Evolutionary conservation across 2,329 filamentous ascomycete genomes (phyloP).

Genomic region (Leptographium procerum): DNA sequence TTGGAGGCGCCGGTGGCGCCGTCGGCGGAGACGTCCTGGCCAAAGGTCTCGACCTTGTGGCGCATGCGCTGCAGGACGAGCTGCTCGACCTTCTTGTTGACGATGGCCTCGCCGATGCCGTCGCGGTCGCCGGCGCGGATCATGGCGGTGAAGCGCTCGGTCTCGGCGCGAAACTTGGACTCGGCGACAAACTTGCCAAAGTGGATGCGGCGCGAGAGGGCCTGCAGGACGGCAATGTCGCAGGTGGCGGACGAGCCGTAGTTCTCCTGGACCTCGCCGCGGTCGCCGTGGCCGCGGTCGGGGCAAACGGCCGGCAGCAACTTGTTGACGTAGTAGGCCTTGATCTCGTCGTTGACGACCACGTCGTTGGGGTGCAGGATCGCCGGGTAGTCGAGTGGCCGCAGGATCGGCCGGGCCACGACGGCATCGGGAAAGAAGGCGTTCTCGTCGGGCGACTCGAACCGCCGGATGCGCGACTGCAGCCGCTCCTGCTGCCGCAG

Average conservation of each 20-base stretch:
- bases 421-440: constrained; percentile 85
- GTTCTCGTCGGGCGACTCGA: constrained; percentile 92
- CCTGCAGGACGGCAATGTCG: constrained; percentile 83
- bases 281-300: constrained; percentile 64
- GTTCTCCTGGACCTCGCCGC: constrained; percentile 82
- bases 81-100: constrained; percentile 76
- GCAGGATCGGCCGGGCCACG: constrained; percentile 63
- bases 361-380: constrained; percentile 84
- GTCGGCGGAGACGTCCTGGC: constrained; percentile 65
- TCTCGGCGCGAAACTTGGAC: constrained; percentile 79
- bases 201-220: constrained; percentile 81
- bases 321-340: constrained; percentile 67
- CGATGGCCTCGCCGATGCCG: constrained; percentile 83
- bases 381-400: constrained; percentile 74
- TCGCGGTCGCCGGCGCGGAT: constrained; percentile 71
- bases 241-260: constrained; percentile 87
- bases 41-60: constrained; percentile 87
- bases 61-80: constrained; percentile 79
- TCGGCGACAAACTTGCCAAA: constrained; percentile 99
- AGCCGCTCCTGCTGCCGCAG: constrained; percentile 80
- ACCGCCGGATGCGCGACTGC: constrained; percentile 87
- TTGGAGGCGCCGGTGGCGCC: constrained; percentile 34
- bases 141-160: constrained; percentile 66
- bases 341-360: constrained; percentile 81
- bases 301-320: constrained; percentile 78